Base-by-base conservation (phyloP, 2,329 filamentous ascomycete genomes). In the Colletotrichum sp. region DNA sequence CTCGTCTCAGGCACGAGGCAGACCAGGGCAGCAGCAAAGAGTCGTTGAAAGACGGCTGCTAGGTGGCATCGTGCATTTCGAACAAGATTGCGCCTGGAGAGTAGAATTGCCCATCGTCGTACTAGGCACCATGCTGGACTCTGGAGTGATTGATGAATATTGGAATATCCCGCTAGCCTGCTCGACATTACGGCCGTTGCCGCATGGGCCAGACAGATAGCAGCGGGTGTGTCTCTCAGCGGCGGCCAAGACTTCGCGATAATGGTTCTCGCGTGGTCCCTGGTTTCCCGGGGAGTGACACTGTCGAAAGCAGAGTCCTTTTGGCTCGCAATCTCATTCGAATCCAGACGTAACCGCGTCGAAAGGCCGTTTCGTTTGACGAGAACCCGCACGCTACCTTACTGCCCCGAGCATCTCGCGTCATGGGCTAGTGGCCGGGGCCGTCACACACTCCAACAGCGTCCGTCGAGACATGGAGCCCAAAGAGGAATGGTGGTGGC, bases 401-500 rank as follows among this genome's bases (percentile, higher is more conserved):
- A n/a, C 38, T 34, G 52, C 56, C 68, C 30, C 58, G 43, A 66
- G 68, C 34, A 71, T 71, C 55, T 55, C 66, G n/a, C 66, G 38
- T 66, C 61, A 28, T 36, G 34, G 72, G 48, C 28, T 30, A 21
- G 26, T 26, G 21, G 61, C 72, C 28, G 61, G 52, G 28, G 66
- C 13, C 71, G 43, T 30, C 55, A 24, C 56, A 72, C 70, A 55
- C 34, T 72, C 28, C 43, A 76, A 38, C 32, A 58, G 28, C 38
- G 67, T 68, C 56, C 58, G 65, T 78, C 69, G 78, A 79, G 64
- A 71, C 77, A 75, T 74, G 56, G 34, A 24, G 43, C 77, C 66
- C 67, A 66, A 77, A 75, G 8, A 34, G 73, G 78, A 60, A 52
- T 73, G 66, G 72, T 66, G 48, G 70, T 78, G 77, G 78, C 77